phyloP scores from a whole-genome alignment of 2,329 filamentous ascomycete genomes.

The Biscogniauxia sp. region DNA sequence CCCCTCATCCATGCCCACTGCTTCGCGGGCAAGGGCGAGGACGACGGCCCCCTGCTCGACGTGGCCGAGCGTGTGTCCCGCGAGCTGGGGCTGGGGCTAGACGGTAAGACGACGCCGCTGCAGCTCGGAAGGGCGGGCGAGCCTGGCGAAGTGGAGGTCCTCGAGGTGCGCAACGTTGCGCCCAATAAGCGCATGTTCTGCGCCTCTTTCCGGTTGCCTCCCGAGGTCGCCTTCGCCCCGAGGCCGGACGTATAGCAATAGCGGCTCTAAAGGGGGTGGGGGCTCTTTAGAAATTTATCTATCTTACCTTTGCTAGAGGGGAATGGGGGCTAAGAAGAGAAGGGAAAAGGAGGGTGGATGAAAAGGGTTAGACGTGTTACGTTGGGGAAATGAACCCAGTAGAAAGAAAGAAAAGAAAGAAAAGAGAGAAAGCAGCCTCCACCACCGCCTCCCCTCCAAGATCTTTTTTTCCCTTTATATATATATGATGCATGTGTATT shows the following conservation, averaged over 20 bases:
- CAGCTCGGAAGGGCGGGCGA: slow-evolving; percentile 49
- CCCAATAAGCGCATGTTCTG: slow-evolving; percentile 97
- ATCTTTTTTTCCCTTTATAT: too few relatives aligned
- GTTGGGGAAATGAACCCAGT: too few relatives aligned
- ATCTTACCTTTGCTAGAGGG: too few relatives aligned
- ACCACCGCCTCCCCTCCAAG: too few relatives aligned
- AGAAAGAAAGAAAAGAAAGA: too few relatives aligned
- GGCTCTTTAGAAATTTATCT: too few relatives aligned
- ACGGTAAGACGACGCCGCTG: slow-evolving; percentile 31
- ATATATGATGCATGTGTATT: too few relatives aligned
- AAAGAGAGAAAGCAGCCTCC: too few relatives aligned
- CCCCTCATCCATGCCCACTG: slow-evolving; percentile 93
- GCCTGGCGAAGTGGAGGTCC: slow-evolving; percentile 52
- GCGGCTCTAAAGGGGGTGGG: too few relatives aligned
- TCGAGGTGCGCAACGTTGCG: slow-evolving; percentile 81
- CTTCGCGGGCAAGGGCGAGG: slow-evolving; percentile 80
- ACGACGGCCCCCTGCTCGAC: slow-evolving; percentile 62
- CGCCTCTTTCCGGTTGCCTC: slow-evolving; percentile 82
- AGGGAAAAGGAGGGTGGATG: too few relatives aligned
- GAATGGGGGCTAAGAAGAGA: too few relatives aligned
- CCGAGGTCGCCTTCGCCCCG: slow-evolving; percentile 73
- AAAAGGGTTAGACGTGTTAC: too few relatives aligned
- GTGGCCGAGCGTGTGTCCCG: slow-evolving; percentile 66
- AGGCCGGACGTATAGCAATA: not conserved
- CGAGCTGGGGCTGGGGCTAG: slow-evolving; percentile 48